These are phyloP conservation scores for Adansonia gregorii DNA, from an alignment of 441 rosid species.

Conservation along the genomic window DNA sequence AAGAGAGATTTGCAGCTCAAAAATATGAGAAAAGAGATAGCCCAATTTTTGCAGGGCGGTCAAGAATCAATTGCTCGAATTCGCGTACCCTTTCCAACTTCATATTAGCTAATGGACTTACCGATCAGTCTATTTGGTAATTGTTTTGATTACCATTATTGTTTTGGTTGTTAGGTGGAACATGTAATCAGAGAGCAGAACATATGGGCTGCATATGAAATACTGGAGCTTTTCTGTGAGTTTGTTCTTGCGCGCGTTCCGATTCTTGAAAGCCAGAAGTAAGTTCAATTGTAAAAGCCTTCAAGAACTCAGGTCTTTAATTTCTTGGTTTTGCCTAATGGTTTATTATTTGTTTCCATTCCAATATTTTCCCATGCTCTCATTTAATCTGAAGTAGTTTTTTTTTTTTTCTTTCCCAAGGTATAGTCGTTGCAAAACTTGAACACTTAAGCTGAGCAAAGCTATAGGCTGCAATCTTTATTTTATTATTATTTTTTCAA, in stretches of 20 bases:
- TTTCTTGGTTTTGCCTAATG: background rate
- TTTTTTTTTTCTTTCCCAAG: background rate
- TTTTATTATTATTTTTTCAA: too few species aligned
- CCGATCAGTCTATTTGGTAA: slow-evolving; percentile 18
- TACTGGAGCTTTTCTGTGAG: slow-evolving; percentile 84
- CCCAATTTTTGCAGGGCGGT: slow-evolving; percentile 89
- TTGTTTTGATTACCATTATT: slow-evolving; percentile 15
- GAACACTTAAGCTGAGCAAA: slow-evolving; percentile 3
- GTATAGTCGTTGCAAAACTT: background rate
- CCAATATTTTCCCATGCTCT: background rate
- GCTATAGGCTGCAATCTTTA: background rate
- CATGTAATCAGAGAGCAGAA: slow-evolving; percentile 88
- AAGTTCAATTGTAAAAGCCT: slow-evolving; percentile 30
- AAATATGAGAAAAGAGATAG: slow-evolving; percentile 90
- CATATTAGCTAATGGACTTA: background rate
- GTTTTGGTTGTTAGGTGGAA: slow-evolving; percentile 61
- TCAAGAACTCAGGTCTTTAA: background rate
- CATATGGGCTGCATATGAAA: slow-evolving; percentile 78
- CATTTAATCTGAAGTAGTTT: background rate
- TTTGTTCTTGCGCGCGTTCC: slow-evolving; percentile 86
- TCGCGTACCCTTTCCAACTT: slow-evolving; percentile 48
- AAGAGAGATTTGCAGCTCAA: slow-evolving; percentile 92
- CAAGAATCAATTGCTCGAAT: slow-evolving; percentile 95
- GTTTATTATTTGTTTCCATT: background rate
- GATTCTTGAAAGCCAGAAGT: slow-evolving; percentile 79